Conservation (phyloP, 805 yeast species). For the Myxozyma lipomycoides region DNA sequence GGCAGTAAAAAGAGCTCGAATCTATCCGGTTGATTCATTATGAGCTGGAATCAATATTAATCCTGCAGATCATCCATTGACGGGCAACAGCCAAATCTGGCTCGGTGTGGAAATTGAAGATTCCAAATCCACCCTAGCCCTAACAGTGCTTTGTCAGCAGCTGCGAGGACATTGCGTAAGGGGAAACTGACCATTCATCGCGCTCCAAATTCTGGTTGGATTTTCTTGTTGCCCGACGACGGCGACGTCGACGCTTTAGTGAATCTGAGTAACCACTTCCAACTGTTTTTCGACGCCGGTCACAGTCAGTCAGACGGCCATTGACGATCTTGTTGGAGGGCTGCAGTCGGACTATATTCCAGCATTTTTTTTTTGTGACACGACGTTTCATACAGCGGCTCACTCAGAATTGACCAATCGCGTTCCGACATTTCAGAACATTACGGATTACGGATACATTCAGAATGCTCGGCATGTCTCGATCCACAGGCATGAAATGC, state of each 20-base stretch:
- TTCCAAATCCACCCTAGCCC: background rate
- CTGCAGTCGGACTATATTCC: no score
- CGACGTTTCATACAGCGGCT: no score
- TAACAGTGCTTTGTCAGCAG: background rate
- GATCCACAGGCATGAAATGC: background rate
- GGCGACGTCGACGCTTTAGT: background rate
- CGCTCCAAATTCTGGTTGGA: slow-evolving; percentile 2
- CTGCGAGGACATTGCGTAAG: no score
- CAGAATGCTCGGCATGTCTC: slow-evolving; percentile 6
- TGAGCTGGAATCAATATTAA: background rate
- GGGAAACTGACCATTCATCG: slow-evolving; percentile 7
- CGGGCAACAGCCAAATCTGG: no score
- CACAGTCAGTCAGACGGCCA: no score
- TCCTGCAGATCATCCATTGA: background rate
- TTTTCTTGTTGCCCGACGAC: background rate
- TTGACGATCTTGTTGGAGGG: no score
- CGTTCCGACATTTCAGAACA: background rate
- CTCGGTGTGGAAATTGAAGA: no score
- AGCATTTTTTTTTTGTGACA: no score
- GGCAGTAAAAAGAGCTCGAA: slow-evolving; percentile 93
- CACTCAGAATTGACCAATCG: background rate
- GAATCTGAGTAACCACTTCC: no score
- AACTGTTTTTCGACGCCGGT: no score
- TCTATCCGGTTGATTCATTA: slow-evolving; percentile 98
- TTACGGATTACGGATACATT: background rate